Base-by-base conservation (phyloP, 768 basidiomycete genomes). In the Tulasnella sp. region DNA sequence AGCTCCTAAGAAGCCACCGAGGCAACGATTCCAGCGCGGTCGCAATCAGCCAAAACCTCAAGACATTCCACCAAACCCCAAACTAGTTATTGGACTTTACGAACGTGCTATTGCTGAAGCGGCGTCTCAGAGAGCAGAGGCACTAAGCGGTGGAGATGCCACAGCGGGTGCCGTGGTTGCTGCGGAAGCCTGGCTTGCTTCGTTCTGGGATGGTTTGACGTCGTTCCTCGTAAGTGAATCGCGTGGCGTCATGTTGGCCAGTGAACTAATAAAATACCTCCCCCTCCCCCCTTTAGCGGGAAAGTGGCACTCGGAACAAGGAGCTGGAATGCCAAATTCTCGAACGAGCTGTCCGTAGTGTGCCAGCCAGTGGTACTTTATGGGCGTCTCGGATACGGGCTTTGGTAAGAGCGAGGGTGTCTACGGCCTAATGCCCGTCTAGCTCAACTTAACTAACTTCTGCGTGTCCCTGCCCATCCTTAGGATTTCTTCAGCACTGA, bases 81-180 rank as follows among this genome's bases (percentile, higher is more conserved):
- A 83, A 90, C n/a, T 83, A 82, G 6, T 78, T 31, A 38, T 71
- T 25, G 85, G 86, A 3, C 83, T 93, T 15, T 91, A 90, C 79
- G 93, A 95, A 81, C 88, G 93, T 22, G 90, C 91, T 0, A 89
- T 94, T 67, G 84, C 90, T 19, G 91, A 92, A 79, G 91, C 90
- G 2, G 91, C 90, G 3, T 37, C 25, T 3, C 76, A 74, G 39
- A 71, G 76, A 89, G 85, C 79, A 82, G 86, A 40, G 84, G 88
- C 71, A 90, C 89, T 79, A 88, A 91, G 78, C 79, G 79, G 7
- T 86, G 68, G 73, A 54, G 75, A 77, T 31, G 76, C 74, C 31
- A 45, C 73, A 8, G n/a, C 72, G n/a, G 70, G 29, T 25, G n/a
- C 75, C 25, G 39, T 71, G 15, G 67, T 71, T 7, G 87, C 89